Base-by-base conservation (phyloP, 78 protist species). In the Dictyostelium intermedium region DNA sequence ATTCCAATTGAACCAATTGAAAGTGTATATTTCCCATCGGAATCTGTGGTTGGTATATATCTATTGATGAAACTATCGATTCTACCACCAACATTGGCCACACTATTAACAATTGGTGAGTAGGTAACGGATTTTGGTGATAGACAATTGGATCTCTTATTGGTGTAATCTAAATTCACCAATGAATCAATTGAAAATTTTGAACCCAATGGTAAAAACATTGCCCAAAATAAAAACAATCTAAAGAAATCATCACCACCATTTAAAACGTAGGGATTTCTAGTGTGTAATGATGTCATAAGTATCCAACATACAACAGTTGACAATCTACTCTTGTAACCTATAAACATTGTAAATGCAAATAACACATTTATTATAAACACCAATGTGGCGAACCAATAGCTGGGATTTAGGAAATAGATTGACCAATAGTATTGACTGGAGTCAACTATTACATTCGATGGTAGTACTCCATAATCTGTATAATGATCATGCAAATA, bases 211-310 rank as follows among this genome's bases (percentile, higher is more conserved):
- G 93, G 93, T 45, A 87, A 45, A 45, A 87, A 87, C 63, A 87
- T 61, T 45, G 61, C 56, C 93, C 93, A 87, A n/a, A 50, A 87
- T 60, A 87, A 20, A 35, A 87, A 53, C 18, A 87, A 45, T 41
- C 93, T 53, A 23, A 87, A 87, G 34, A 87, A 87, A 32, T 87
- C 93, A 76, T 87, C 93, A 43, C 93, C 93, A 39, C 93, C 93
- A 79, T 87, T 87, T 45, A 87, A 66, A 11, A 87, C 85, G 2
- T 27, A 78, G 43, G 93, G 93, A 79, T 87, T 87, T 41, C 93
- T 35, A 18, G 70, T 78, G 20, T 87, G 93, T 18, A 87, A 1
- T 27, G 85, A 78, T 8, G 80, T 39, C 81, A 87, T 79, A 10
- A 79, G 30, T 18, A 79, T 32, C 86, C 85, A 87, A 32, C 72